Evolutionary conservation across 2,329 filamentous ascomycete species (phyloP).

Genomic region (Hypoxylon sp.): DNA sequence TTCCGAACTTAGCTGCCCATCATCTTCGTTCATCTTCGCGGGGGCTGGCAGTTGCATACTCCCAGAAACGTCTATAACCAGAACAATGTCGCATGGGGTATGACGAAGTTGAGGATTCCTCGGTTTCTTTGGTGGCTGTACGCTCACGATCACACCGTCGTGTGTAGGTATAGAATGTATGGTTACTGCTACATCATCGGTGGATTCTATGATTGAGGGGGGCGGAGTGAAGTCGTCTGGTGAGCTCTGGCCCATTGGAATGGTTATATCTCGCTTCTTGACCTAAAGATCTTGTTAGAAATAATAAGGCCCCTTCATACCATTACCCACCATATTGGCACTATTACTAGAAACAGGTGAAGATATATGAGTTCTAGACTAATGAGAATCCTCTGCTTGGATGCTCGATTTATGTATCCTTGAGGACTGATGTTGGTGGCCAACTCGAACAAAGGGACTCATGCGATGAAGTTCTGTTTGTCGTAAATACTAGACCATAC

Average conservation of each 20-base stretch:
- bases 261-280: constrained; percentile 6
- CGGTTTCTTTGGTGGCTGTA: constrained; percentile 62
- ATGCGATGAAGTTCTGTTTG: not conserved
- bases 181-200: constrained; percentile 38
- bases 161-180: constrained; percentile 59
- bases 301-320: not conserved
- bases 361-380: not conserved
- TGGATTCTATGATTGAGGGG: constrained; percentile 9
- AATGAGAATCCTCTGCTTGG: not conserved
- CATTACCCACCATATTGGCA: constrained; percentile 24
- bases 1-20: constrained; percentile 56
- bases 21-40: constrained; percentile 58
- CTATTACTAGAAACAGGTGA: not conserved
- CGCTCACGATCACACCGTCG: constrained; percentile 62
- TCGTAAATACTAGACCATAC: not conserved
- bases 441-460: constrained; percentile 6
- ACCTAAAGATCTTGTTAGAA: constrained; percentile 20
- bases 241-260: constrained; percentile 1
- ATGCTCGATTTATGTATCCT: constrained; percentile 11
- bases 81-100: constrained; percentile 71
- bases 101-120: constrained; percentile 52
- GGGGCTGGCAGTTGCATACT: constrained; percentile 68
- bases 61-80: constrained; percentile 73
- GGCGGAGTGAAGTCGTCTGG: not conserved
- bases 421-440: not conserved